Evolutionary conservation across 805 yeast genomes (phyloP).

Genomic region (Candida krabiensis): DNA sequence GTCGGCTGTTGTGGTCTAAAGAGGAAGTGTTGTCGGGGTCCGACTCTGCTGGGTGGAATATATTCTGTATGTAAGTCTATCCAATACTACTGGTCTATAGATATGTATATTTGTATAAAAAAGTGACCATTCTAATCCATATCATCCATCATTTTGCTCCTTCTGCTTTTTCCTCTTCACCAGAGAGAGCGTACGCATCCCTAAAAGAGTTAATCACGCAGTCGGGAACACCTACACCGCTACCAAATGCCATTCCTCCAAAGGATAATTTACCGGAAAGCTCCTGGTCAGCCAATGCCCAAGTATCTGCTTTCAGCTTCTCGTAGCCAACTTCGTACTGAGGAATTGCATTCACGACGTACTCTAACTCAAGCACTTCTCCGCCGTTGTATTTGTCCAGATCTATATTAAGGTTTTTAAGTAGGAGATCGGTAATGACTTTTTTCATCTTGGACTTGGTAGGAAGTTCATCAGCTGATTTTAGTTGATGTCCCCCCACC

Average conservation of each 20-base stretch:
- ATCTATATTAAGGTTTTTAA: conserved; percentile 19
- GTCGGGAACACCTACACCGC: conserved; percentile 89
- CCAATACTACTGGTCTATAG: no score
- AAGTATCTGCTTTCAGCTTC: conserved; percentile 38
- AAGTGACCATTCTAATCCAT: no score
- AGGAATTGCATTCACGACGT: conserved; percentile 68
- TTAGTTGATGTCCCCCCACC: conserved; percentile 69
- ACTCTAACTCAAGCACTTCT: conserved; percentile 35
- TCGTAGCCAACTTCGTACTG: conserved; percentile 74
- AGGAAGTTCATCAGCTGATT: conserved; percentile 18
- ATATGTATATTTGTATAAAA: no score
- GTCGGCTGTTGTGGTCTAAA: no score
- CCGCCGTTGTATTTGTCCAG: conserved; percentile 14
- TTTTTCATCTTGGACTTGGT: conserved; percentile 22
- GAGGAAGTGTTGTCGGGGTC: no score
- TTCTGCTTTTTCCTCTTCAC: no score
- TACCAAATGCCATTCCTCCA: conserved; percentile 81
- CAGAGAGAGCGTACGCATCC: no score
- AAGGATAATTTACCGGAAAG: conserved; percentile 47
- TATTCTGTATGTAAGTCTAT: no score
- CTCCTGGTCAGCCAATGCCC: conserved; percentile 31
- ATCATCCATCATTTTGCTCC: no score
- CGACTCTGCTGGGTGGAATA: no score
- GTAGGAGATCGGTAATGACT: conserved; percentile 23
- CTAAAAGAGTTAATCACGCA: conserved; percentile 65